Conservation (phyloP, 148 eudicot species). For the Fagopyrum tataricum region DNA sequence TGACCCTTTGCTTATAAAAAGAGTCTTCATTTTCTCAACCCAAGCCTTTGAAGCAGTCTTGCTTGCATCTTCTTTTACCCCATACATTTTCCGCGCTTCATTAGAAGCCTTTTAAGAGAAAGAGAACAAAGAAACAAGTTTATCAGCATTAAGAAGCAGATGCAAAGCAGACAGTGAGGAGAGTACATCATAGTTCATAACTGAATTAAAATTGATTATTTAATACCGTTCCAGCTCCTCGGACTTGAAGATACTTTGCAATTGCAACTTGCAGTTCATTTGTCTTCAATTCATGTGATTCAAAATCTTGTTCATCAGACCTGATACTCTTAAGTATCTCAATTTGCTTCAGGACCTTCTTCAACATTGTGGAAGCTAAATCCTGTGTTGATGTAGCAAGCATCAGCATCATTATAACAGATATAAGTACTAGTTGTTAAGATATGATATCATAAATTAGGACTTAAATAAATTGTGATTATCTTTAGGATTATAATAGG, state of each 20-base stretch:
- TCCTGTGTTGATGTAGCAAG: constrained; percentile 40
- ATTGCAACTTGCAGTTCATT: constrained; percentile 78
- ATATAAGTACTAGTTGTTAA: background rate
- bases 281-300: constrained; percentile 73
- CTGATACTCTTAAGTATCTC: constrained; percentile 74
- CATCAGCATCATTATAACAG: background rate
- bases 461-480: no score
- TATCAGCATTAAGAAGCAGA: background rate
- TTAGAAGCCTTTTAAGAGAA: constrained; percentile 53
- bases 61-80: constrained; percentile 39
- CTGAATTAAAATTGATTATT: background rate
- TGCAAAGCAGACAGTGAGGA: background rate
- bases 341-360: constrained; percentile 67
- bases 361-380: constrained; percentile 55
- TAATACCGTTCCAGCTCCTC: constrained; percentile 83
- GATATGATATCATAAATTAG: no score
- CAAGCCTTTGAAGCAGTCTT: constrained; percentile 75
- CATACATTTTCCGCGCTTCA: constrained; percentile 59
- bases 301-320: constrained; percentile 75
- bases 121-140: background rate
- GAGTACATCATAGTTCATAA: background rate
- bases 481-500: no score
- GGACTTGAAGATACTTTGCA: constrained; percentile 61
- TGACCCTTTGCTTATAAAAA: constrained; percentile 86
- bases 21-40: constrained; percentile 91